Evolutionary conservation across 1,284 basidiomycete genomes (phyloP), one percentile per base, ranked within the genome.

Genomic region (Schizophyllum amplum): DNA sequence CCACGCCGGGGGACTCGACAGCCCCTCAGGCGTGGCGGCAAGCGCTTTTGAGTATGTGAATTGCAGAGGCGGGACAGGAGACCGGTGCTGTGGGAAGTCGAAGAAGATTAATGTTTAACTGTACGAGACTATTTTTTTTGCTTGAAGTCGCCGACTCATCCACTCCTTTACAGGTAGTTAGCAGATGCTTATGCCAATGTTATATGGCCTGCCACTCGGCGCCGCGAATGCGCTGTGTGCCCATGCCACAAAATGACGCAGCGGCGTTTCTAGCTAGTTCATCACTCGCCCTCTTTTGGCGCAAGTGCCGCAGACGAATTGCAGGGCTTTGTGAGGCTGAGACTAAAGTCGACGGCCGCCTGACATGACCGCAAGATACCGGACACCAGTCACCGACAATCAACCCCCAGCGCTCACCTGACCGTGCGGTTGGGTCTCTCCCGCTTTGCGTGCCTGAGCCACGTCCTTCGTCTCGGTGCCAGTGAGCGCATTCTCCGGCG

Each of bases 11-110:
- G 83, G 23, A 75, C 83, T 51, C 79, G 82, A 62, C 87, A 90
- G 62, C 87, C 87, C 5, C 72, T 90, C 58, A 88, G 84, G 69
- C 79, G 87, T 62, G 84, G 84, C 46, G 84, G 81, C 23, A 86
- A 80, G 67, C 77, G 83, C 59, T 90, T 90, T 72, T 89, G 33
- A 42, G 2, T 42, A 42, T 9, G 17, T 42, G 33, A 42, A 42
- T 2, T 42, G 33, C 33, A 42, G 11, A 17, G 33, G 33, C 11
- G 7, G 17, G 13, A 3, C 33, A 17, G 33, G 33, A 42, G 17
- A n/a, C n/a, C n/a, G 2, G 33, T 42, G 33, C 33, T 42, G 11
- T 42, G 33, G 11, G 33, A 9, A 17, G 33, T 42, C 33, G n/a
- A 42, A 42, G 33, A 9, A 9, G 33, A 3, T 42, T n/a, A n/a